phyloP scores from a whole-genome alignment of 2,329 filamentous ascomycete species.

The Penicillium rolfsii region DNA sequence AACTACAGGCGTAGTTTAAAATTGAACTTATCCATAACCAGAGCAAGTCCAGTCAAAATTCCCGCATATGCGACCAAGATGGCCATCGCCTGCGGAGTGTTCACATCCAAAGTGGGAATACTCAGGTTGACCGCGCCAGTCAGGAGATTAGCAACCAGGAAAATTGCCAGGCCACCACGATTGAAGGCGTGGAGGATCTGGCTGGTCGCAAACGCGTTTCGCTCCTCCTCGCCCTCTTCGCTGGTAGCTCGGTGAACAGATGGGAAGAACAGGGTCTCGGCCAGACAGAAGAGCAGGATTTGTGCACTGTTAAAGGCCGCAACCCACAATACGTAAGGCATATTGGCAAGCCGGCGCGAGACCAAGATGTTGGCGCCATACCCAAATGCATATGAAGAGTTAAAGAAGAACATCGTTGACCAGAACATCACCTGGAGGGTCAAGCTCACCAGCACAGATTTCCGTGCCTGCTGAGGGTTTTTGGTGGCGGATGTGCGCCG shows the following conservation, averaged over 20 bases:
- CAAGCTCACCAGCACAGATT: slow-evolving; percentile 67
- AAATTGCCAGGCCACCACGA: slow-evolving; percentile 81
- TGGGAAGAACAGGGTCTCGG: slow-evolving; percentile 80
- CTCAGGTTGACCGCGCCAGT: slow-evolving; percentile 90
- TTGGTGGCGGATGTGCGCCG: slow-evolving; percentile 54
- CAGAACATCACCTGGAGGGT: slow-evolving; percentile 68
- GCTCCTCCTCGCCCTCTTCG: slow-evolving; percentile 63
- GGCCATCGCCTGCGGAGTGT: slow-evolving; percentile 66
- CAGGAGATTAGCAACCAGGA: slow-evolving; percentile 83
- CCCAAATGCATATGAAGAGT: slow-evolving; percentile 70
- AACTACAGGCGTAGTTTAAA: slow-evolving; percentile 37
- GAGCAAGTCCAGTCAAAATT: slow-evolving; percentile 67
- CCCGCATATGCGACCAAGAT: slow-evolving; percentile 75
- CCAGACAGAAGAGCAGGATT: slow-evolving; percentile 73
- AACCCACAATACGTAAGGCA: slow-evolving; percentile 92
- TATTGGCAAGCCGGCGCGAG: slow-evolving; percentile 86
- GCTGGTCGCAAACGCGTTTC: slow-evolving; percentile 73
- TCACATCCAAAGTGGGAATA: slow-evolving; percentile 76
- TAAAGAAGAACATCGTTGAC: slow-evolving; percentile 69
- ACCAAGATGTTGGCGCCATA: slow-evolving; percentile 68
- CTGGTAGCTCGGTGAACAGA: slow-evolving; percentile 63
- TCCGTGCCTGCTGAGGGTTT: slow-evolving; percentile 49
- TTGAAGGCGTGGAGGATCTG: slow-evolving; percentile 82
- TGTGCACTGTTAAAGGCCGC: slow-evolving; percentile 88
- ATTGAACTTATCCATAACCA: slow-evolving; percentile 45